Conservation (phyloP, 768 basidiomycete species). For the Paxillus rubicundulus region DNA sequence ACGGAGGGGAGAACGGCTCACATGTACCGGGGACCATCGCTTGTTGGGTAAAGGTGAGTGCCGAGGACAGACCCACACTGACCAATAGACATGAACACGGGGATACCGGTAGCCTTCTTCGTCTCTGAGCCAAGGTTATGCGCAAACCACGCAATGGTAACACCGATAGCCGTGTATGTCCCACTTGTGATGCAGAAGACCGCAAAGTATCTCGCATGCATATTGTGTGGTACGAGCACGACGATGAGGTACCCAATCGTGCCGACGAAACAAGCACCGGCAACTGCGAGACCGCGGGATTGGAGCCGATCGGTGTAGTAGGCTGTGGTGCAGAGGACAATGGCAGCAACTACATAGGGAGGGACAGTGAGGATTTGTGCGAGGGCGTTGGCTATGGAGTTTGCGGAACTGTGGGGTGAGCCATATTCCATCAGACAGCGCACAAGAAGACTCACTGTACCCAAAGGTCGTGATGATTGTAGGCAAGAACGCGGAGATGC, state of each 20-base stretch:
- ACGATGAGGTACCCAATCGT: conserved; percentile 59
- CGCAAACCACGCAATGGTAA: conserved; percentile 76
- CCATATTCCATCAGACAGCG: too few species aligned
- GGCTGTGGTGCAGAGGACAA: conserved; percentile 57
- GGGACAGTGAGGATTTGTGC: conserved; percentile 79
- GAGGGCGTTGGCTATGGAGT: conserved; percentile 50
- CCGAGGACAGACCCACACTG: conserved; percentile 77
- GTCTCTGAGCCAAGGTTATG: conserved; percentile 79
- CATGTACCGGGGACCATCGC: conserved; percentile 66
- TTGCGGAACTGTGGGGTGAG: background rate
- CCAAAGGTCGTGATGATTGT: conserved; percentile 77
- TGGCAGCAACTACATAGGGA: conserved; percentile 71
- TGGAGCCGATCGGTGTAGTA: conserved; percentile 67
- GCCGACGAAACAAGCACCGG: conserved; percentile 28
- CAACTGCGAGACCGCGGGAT: conserved; percentile 46
- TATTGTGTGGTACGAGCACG: conserved; percentile 49
- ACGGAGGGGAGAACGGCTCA: conserved; percentile 31
- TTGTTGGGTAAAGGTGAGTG: conserved; percentile 66
- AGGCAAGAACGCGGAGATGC: conserved; percentile 79
- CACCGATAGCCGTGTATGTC: conserved; percentile 73
- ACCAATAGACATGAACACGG: conserved; percentile 78
- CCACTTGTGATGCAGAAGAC: conserved; percentile 75
- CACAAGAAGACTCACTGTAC: conserved; percentile 47
- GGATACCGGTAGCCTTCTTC: conserved; percentile 73
- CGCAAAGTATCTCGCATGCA: conserved; percentile 71